phyloP scores from a whole-genome alignment of 1,284 basidiomycete species.

The Sanghuangporus baumii region DNA sequence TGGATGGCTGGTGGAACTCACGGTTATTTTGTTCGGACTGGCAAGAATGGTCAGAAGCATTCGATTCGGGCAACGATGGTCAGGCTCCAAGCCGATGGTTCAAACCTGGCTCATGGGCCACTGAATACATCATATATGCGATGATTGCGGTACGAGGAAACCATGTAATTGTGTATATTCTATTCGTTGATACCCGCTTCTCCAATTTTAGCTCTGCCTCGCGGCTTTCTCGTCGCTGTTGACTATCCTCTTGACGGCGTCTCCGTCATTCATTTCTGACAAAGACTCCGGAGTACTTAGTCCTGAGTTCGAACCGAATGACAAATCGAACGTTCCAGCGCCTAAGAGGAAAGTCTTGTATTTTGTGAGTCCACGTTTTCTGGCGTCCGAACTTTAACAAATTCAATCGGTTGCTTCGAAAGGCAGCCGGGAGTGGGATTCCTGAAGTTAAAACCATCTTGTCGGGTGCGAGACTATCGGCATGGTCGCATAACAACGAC shows the following conservation, averaged over 20 bases:
- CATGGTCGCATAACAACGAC: slow-evolving; percentile 9
- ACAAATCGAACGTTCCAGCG: slow-evolving; percentile 24
- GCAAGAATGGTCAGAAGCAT: slow-evolving; percentile 65
- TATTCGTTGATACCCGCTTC: slow-evolving; percentile 8
- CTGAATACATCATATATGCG: slow-evolving; percentile 73
- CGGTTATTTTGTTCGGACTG: slow-evolving; percentile 78
- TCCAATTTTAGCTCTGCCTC: slow-evolving; percentile 50
- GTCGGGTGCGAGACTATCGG: slow-evolving; percentile 48
- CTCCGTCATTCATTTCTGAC: slow-evolving; percentile 79
- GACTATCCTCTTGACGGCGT: slow-evolving; percentile 85
- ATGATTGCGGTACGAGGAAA: slow-evolving; percentile 61
- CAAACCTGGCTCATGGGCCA: slow-evolving; percentile 33
- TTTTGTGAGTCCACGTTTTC: slow-evolving; percentile 51
- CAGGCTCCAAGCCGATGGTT: slow-evolving; percentile 21
- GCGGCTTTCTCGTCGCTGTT: slow-evolving; percentile 71
- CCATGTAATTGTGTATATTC: background rate
- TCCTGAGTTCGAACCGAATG: slow-evolving; percentile 37
- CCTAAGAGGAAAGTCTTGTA: slow-evolving; percentile 70
- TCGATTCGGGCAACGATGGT: slow-evolving; percentile 28
- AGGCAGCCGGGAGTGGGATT: slow-evolving; percentile 94
- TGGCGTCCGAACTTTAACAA: slow-evolving; percentile 18
- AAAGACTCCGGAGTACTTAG: slow-evolving; percentile 78
- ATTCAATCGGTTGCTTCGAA: slow-evolving; percentile 11
- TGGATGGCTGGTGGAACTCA: slow-evolving; percentile 64
- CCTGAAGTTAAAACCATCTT: slow-evolving; percentile 97